Evolutionary conservation across 2,329 filamentous ascomycete genomes (phyloP), one percentile per base, ranked within the genome.

Genomic region (Diaporthe nobilis): DNA sequence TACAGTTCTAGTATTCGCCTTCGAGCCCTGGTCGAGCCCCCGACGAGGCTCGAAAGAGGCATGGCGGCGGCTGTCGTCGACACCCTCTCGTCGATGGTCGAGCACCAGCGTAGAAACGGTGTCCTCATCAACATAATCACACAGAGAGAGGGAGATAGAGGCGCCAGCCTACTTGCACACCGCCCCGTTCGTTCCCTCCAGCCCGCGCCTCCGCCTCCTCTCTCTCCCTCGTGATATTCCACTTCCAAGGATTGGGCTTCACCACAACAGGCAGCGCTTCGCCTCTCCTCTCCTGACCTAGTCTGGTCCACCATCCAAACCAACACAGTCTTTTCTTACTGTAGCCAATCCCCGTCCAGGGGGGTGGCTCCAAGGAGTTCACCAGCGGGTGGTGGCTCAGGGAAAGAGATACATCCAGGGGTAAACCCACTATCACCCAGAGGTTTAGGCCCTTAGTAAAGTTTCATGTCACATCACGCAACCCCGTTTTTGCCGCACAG

Each of bases 381-480:
- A 31, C 25, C 25, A 28, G 25, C 13, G 51, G 15, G 25, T 42
- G 42, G 17, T 47, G 13, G 2, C 10, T 12, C 17, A 22, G 31
- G 31, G 63, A 28, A 28, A 68, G 31, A 70, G 22, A 7, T 31
- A 65, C 49, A 70, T 55, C 42, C 75, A 60, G 76, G 74, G 72
- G 60, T 71, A 39, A 55, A 75, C 60, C 58, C 58, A 68, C 72
- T 44, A 73, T 34, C 20, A 51, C 22, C 60, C n/a, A 53, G n/a
- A 53, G 42, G 61, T 44, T 68, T 73, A 67, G 60, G n/a, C 44
- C 49, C 42, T 73, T 73, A 73, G 47, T 65, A 73, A 67, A 68
- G 72, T 73, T 73, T 73, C 72, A 73, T 28, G 60, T 53, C 60
- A 42, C 49, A 73, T 73, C 72, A 73, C 51, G 72, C 49, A 42